phyloP scores from a whole-genome alignment of 208 protist genomes.

The Trypanosoma avium region DNA sequence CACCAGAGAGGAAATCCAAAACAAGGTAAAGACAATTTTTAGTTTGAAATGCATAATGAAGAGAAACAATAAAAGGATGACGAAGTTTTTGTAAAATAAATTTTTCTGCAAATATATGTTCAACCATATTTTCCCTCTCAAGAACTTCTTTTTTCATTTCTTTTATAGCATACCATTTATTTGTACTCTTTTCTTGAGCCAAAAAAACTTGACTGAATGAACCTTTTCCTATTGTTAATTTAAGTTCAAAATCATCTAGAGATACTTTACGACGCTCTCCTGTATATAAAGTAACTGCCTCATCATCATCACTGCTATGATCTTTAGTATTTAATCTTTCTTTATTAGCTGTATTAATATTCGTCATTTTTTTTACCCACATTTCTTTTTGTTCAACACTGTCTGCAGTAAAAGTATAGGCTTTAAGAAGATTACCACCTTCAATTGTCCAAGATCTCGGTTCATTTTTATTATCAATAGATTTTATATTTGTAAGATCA shows the following conservation, averaged over 20 bases:
- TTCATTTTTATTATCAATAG: conserved; percentile 29
- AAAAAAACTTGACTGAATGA: conserved; percentile 93
- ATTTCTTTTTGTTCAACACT: conserved; percentile 27
- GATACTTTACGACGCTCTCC: conserved; percentile 51
- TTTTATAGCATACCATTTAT: conserved; percentile 92
- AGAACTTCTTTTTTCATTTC: conserved; percentile 81
- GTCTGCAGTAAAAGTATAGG: conserved; percentile 32
- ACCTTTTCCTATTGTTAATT: conserved; percentile 88
- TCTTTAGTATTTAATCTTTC: conserved; percentile 19
- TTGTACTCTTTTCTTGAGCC: conserved; percentile 85
- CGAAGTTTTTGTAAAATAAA: conserved; percentile 90
- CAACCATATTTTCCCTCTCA: conserved; percentile 49
- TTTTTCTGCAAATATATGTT: conserved; percentile 87
- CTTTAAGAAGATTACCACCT: conserved; percentile 35
- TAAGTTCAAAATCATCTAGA: conserved; percentile 86
- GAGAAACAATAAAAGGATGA: conserved; percentile 94
- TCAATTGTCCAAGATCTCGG: conserved; percentile 34
- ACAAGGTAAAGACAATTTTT: conserved; percentile 91
- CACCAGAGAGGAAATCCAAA: conserved; percentile 91
- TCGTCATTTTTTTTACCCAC: conserved; percentile 35
- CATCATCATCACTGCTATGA: conserved; percentile 40
- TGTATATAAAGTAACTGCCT: conserved; percentile 28
- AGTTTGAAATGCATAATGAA: conserved; percentile 97
- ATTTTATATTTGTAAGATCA: conserved; percentile 45
- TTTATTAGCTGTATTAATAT: conserved; percentile 25